These are phyloP conservation scores for Dactylellina leptospora DNA, from an alignment of 2,329 filamentous ascomycete species.

Conservation along the genomic window DNA sequence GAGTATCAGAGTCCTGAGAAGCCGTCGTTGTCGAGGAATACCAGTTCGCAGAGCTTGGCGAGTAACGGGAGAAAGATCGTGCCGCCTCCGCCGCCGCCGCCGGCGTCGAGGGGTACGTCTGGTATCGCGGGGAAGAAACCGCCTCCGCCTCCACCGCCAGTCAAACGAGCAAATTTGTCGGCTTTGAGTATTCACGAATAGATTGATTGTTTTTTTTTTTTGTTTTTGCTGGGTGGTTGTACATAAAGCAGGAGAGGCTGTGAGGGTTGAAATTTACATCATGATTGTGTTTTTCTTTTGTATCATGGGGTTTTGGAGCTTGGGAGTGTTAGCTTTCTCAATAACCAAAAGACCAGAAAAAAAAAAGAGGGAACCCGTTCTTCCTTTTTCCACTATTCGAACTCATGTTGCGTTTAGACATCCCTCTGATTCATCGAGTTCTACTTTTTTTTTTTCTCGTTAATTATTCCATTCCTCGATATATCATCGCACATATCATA, in stretches of 20 bases:
- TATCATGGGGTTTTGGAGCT: neutral
- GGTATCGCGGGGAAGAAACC: constrained; percentile 57
- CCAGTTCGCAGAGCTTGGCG: constrained; percentile 37
- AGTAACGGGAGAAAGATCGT: constrained; percentile 51
- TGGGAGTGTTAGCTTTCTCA: too few species aligned
- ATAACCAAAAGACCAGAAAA: neutral
- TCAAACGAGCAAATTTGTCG: constrained; percentile 53
- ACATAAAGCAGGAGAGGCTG: too few species aligned
- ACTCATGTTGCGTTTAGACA: too few species aligned
- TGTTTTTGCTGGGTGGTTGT: neutral
- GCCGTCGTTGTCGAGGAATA: constrained; percentile 40
- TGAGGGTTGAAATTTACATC: constrained; percentile 4
- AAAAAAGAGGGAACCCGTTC: neutral
- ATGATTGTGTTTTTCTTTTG: neutral
- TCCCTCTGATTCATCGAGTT: too few species aligned
- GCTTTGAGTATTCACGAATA: constrained; percentile 39
- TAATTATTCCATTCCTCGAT: too few species aligned
- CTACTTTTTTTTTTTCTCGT: too few species aligned
- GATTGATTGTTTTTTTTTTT: neutral
- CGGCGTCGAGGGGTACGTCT: constrained; percentile 29
- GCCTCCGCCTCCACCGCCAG: constrained; percentile 56
- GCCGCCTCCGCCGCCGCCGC: constrained; percentile 55
- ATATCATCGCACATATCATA: too few species aligned
- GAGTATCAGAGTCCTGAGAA: constrained; percentile 51
- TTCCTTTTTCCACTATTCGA: constrained; percentile 25